A percentile compares a stretch with the other conserved stretches of the same genome.
phyloP scores from a whole-genome alignment of 148 eudicot genomes.

The Vaccinium vitisidaea region DNA sequence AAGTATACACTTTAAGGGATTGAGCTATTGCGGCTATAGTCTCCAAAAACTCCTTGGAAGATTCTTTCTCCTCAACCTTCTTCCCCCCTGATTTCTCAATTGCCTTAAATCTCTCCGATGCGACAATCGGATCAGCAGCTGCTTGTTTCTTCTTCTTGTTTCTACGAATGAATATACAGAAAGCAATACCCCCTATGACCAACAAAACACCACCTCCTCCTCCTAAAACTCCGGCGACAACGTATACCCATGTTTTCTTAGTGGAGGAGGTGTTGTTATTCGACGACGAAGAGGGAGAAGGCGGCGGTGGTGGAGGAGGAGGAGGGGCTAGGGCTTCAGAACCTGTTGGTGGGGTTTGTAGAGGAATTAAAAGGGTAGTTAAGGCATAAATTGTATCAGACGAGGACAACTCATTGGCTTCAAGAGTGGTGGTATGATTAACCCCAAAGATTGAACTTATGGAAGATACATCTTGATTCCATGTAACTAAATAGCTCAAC shows the following conservation, averaged over 20 bases:
- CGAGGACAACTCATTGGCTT: constrained; percentile 58
- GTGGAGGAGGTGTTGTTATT: constrained; percentile 23
- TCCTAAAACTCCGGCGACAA: constrained; percentile 44
- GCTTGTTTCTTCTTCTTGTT: constrained; percentile 19
- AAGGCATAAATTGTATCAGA: constrained; percentile 43
- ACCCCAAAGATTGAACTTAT: constrained; percentile 52
- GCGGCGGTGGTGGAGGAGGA: constrained; percentile 41
- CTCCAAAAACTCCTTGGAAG: constrained; percentile 55
- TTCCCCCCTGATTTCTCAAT: constrained; percentile 54
- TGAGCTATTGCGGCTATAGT: constrained; percentile 65
- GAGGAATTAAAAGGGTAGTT: constrained; percentile 77
- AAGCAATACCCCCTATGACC: constrained; percentile 27
- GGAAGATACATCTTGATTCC: constrained; percentile 23
- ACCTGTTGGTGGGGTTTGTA: constrained; percentile 49
- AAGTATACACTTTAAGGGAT: constrained; percentile 64
- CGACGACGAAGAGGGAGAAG: neutral
- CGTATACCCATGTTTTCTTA: constrained; percentile 46
- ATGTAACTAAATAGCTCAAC: constrained; percentile 53
- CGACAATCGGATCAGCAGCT: constrained; percentile 25
- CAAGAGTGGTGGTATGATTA: constrained; percentile 37
- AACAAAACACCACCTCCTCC: constrained; percentile 39
- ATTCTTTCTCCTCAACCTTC: constrained; percentile 47
- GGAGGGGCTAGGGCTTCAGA: constrained; percentile 35
- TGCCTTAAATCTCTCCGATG: constrained; percentile 61
- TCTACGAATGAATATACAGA: constrained; percentile 31